A percentile compares a stretch with the other conserved stretches of the same genome.
Conservation (phyloP, 805 yeast genomes). For the Debaryomyces hansenii region DNA sequence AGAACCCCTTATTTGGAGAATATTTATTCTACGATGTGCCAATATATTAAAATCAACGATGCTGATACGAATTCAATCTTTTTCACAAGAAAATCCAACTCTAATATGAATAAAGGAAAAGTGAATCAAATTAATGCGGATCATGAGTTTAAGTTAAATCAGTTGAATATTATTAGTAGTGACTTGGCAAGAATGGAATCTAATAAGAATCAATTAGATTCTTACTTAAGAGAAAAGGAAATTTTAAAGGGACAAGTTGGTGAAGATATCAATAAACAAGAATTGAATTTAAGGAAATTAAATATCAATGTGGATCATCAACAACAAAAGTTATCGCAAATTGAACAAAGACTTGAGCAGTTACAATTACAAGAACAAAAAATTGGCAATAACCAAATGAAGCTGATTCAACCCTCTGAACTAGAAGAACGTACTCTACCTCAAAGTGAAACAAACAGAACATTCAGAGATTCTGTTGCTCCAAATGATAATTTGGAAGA, state of each 20-base stretch:
- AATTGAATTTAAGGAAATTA: constrained; percentile 15
- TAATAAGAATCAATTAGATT: constrained; percentile 16
- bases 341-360: constrained; percentile 4
- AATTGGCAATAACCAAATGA: too few species aligned
- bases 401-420: too few species aligned
- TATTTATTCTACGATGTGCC: constrained; percentile 75
- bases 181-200: constrained; percentile 16
- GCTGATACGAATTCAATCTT: constrained; percentile 23
- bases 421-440: not conserved
- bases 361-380: constrained; percentile 2
- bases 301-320: constrained; percentile 14
- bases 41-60: constrained; percentile 50
- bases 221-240: constrained; percentile 19
- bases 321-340: constrained; percentile 10
- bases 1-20: constrained; percentile 91
- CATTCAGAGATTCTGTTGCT: constrained; percentile 17
- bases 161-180: constrained; percentile 19
- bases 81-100: constrained; percentile 22
- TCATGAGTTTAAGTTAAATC: constrained; percentile 16
- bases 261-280: constrained; percentile 19
- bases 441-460: constrained; percentile 1
- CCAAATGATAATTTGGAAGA: constrained; percentile 31
- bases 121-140: constrained; percentile 10
- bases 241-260: constrained; percentile 21
- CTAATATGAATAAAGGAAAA: constrained; percentile 1